Conservation (phyloP, 129 eudicot genomes). For the Lonicera japonica region DNA sequence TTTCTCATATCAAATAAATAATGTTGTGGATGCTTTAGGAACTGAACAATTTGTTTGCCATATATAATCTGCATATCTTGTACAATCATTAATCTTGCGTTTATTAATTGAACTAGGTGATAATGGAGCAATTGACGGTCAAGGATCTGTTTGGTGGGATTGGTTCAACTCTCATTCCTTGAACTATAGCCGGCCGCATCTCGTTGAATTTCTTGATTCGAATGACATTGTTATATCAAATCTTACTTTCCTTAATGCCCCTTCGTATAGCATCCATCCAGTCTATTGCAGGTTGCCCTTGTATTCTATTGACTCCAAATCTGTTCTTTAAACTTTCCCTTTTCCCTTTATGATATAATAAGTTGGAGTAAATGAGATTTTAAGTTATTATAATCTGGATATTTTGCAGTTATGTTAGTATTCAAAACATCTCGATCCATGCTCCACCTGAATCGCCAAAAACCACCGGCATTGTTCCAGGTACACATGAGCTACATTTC, state of each 20-base stretch:
- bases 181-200: slow-evolving; percentile 71
- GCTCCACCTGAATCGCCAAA: slow-evolving; percentile 63
- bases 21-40: background rate
- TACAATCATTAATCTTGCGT: background rate
- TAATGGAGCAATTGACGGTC: slow-evolving; percentile 80
- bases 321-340: background rate
- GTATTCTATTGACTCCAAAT: background rate
- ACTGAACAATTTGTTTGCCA: background rate
- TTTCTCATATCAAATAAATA: too few relatives aligned
- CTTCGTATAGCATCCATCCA: slow-evolving; percentile 67
- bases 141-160: slow-evolving; percentile 89
- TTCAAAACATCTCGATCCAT: slow-evolving; percentile 60
- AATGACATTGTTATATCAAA: slow-evolving; percentile 59
- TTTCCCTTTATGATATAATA: background rate
- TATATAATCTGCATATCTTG: background rate
- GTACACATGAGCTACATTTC: slow-evolving; percentile 20
- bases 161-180: slow-evolving; percentile 39
- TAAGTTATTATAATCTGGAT: slow-evolving; percentile 2
- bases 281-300: slow-evolving; percentile 62
- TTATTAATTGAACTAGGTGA: slow-evolving; percentile 38
- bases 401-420: slow-evolving; percentile 51
- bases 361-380: background rate
- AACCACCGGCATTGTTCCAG: slow-evolving; percentile 82
- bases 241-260: slow-evolving; percentile 66
- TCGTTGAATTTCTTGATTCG: slow-evolving; percentile 55